phyloP scores from a whole-genome alignment of 768 basidiomycete genomes.

The Cyclocybe aegerita region DNA sequence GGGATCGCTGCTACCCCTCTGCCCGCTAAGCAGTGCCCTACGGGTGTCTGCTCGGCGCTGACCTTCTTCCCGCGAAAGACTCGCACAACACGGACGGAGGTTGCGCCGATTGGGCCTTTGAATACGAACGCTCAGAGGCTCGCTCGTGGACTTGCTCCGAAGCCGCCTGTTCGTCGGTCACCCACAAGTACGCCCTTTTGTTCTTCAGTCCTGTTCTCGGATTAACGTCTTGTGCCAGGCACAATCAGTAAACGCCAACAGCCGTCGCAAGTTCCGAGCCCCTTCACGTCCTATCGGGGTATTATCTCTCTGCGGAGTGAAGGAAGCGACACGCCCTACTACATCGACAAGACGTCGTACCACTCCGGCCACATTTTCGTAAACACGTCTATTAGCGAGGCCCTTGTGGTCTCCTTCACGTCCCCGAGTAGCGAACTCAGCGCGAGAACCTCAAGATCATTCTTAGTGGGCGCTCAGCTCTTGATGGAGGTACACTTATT shows the following conservation, averaged over 20 bases:
- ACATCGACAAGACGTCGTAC: conserved; percentile 1
- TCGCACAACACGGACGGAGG: neutral
- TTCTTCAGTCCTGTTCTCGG: neutral
- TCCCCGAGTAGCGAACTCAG: too few species aligned
- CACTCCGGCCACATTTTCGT: neutral
- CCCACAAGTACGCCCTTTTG: neutral
- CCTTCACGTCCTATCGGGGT: neutral
- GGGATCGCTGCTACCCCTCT: too few species aligned
- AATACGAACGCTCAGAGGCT: conserved; percentile 14
- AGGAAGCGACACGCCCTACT: conserved; percentile 1
- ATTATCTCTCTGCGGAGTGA: conserved; percentile 2
- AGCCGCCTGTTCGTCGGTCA: conserved; percentile 7
- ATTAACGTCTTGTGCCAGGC: neutral
- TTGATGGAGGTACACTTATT: conserved; percentile 3
- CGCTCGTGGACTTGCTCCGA: conserved; percentile 6
- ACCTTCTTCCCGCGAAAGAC: conserved; percentile 3
- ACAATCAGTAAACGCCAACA: neutral
- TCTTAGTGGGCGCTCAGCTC: neutral
- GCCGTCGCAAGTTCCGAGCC: neutral
- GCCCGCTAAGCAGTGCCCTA: neutral
- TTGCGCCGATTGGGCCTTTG: neutral
- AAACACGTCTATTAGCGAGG: conserved; percentile 1
- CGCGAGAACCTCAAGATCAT: neutral
- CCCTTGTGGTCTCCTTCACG: conserved; percentile 8
- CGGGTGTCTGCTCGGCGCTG: conserved; percentile 1